Base-by-base conservation (phyloP, 2,329 filamentous ascomycete species). In the Zasmidium cellare region DNA sequence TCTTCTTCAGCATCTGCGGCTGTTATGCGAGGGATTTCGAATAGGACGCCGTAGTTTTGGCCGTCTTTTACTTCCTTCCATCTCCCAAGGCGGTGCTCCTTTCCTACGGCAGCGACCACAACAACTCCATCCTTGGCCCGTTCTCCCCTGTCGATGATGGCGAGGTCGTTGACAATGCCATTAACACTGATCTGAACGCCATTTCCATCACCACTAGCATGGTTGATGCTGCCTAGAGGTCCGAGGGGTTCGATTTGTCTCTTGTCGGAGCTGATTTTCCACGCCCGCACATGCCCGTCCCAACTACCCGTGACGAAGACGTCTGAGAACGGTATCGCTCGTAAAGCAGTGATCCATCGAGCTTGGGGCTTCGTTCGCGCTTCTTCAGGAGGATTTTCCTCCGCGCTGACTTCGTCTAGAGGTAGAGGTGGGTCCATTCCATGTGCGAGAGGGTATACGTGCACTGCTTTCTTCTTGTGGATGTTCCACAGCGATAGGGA, bases 381-480 rank as follows among this genome's bases (percentile, higher is more conserved):
- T 1, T 58, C 58, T 46, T 80, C 79, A 55, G 85, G 81, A 1
- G 87, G 86, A 55, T 88, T 70, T 51, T 77, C 72, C 69, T 91
- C 91, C n/a, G 91, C 89, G 1, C 88, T 93, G 28, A 87, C 84
- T 66, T 90, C 81, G 19, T 87, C 81, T 1, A 88, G 82, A 2
- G 81, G 79, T 52, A 92, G 77, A 2, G 88, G 80, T 2, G 87
- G 84, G 59, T 97, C 92, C 52, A 96, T 78, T 28, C 94, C 94
- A 74, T 99, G 94, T 3, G 93, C 92, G 25, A 90, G 80, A 1
- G 88, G 83, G 46, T 94, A 77, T 2, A 90, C 89, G 75, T 87
- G 89, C 9, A 99, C 80, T 0, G 94, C 89, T 76, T 97, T 97
- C 83, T 99, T 99, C 79, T 96, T 96, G 72, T 92, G 84, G 20